A percentile compares a stretch with the other conserved stretches of the same genome.
Conservation (phyloP, 306 rosid genomes). For the Quercus suber region DNA sequence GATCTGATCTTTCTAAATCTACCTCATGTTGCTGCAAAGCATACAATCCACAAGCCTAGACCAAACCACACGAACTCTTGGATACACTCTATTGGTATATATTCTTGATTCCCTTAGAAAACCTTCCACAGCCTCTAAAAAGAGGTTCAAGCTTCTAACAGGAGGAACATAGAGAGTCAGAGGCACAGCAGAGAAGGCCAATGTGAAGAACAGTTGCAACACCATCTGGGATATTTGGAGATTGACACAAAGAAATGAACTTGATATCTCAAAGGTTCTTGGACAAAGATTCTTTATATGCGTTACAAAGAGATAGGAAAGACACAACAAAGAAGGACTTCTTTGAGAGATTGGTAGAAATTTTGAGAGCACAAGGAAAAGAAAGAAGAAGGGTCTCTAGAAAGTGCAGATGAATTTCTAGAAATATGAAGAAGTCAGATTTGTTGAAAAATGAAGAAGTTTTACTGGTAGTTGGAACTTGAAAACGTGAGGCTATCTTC, state of each 20-base stretch:
- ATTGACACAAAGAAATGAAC: neutral
- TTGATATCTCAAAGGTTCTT: neutral
- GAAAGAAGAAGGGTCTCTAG: neutral
- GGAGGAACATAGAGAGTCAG: conserved; percentile 84
- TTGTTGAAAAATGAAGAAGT: neutral
- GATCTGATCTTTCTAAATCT: conserved; percentile 23
- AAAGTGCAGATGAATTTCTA: neutral
- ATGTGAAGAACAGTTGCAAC: conserved; percentile 64
- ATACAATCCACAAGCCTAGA: conserved; percentile 57
- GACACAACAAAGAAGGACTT: neutral
- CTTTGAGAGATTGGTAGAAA: neutral
- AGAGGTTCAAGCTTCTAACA: conserved; percentile 63
- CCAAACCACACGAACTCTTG: conserved; percentile 66
- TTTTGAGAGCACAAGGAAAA: neutral
- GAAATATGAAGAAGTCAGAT: neutral
- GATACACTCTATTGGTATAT: conserved; percentile 46
- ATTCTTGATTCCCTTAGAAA: conserved; percentile 46
- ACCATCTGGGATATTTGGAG: neutral
- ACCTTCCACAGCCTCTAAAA: conserved; percentile 69
- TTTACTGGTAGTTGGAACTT: neutral
- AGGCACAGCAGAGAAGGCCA: conserved; percentile 79
- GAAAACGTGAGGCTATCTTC: neutral
- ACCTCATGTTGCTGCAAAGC: conserved; percentile 67
- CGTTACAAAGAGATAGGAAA: neutral
- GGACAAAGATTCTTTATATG: neutral